A percentile compares a stretch with the other conserved stretches of the same genome.
phyloP scores from a whole-genome alignment of 1,284 basidiomycete species.

The Malassezia caprae region DNA sequence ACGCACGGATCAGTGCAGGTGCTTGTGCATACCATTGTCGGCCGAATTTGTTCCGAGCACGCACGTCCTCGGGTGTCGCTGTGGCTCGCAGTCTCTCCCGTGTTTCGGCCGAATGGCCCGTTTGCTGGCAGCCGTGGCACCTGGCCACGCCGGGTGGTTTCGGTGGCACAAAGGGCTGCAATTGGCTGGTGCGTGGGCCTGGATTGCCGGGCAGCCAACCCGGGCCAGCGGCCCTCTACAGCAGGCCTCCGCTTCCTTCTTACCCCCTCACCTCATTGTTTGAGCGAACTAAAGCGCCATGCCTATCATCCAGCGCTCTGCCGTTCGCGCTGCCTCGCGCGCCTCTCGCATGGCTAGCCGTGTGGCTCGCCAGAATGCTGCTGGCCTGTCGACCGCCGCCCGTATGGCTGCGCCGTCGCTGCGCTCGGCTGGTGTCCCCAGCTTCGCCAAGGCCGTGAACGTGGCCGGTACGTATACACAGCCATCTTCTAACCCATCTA shows the following conservation, averaged over 20 bases:
- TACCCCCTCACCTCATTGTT: slow-evolving; percentile 17
- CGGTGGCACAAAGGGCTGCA: slow-evolving; percentile 12
- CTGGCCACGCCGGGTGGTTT: slow-evolving; percentile 15
- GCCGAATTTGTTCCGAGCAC: neutral
- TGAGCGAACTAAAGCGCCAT: slow-evolving; percentile 21
- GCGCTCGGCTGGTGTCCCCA: slow-evolving; percentile 21
- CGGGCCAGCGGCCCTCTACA: slow-evolving; percentile 8
- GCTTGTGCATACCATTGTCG: neutral
- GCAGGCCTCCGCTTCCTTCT: slow-evolving; percentile 11
- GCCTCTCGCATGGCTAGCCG: slow-evolving; percentile 24
- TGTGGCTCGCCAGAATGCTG: slow-evolving; percentile 30
- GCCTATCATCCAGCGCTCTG: slow-evolving; percentile 36
- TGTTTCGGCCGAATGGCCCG: slow-evolving; percentile 11
- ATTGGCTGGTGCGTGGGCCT: slow-evolving; percentile 12
- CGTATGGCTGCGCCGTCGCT: slow-evolving; percentile 24
- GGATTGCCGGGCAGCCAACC: slow-evolving; percentile 18
- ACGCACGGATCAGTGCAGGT: neutral
- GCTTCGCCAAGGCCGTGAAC: slow-evolving; percentile 21
- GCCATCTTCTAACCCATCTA: slow-evolving; percentile 6
- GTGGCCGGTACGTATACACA: slow-evolving; percentile 3
- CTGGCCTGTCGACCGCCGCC: slow-evolving; percentile 30
- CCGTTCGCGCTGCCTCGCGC: slow-evolving; percentile 35
- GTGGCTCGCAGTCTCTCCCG: neutral
- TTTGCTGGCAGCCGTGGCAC: slow-evolving; percentile 15
- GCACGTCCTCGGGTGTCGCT: neutral